Evolutionary conservation across 345 rosid genomes (phyloP), one percentile per base, ranked within the genome.

Genomic region (Turnera subulata): DNA sequence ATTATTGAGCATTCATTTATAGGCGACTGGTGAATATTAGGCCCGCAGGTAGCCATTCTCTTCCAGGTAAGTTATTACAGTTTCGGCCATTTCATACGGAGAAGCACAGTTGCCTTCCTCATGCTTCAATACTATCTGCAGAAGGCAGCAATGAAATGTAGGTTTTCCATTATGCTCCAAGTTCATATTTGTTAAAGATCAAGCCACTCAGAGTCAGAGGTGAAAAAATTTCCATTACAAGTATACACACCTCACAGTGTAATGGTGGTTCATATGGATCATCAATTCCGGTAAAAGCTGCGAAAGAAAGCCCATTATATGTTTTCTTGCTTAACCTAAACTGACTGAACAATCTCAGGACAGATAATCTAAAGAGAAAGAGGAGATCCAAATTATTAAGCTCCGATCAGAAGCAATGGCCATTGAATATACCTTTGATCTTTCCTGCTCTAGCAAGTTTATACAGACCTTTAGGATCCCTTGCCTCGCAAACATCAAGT

Each of bases 91-190:
- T 46, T 82, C 82, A 58, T 62, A 44, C 0, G 84, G 90, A 22
- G 85, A 77, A 69, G 75, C 52, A 59, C 73, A 64, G 46, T 59
- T 22, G 26, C 50, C 48, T 64, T 46, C 59, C 19, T 63, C 65
- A 73, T 78, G 80, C 64, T 71, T 62, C 49, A 87, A 62, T 44
- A 68, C 80, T 56, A 91, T 76, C 97, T 85, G 93, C 80, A 73
- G 52, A 53, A 29, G 9, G 6, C n/a, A n/a, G n/a, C n/a, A n/a
- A n/a, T n/a, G n/a, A n/a, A n/a, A n/a, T n/a, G n/a, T n/a, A n/a
- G n/a, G n/a, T n/a, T n/a, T n/a, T n/a, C n/a, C n/a, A n/a, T n/a
- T n/a, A n/a, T n/a, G n/a, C n/a, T n/a, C n/a, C n/a, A n/a, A n/a
- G n/a, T n/a, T n/a, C n/a, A n/a, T n/a, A n/a, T n/a, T n/a, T n/a